These are phyloP conservation scores for Dictyostelium intermedium DNA, from an alignment of 78 protist species.

Conservation along the genomic window DNA sequence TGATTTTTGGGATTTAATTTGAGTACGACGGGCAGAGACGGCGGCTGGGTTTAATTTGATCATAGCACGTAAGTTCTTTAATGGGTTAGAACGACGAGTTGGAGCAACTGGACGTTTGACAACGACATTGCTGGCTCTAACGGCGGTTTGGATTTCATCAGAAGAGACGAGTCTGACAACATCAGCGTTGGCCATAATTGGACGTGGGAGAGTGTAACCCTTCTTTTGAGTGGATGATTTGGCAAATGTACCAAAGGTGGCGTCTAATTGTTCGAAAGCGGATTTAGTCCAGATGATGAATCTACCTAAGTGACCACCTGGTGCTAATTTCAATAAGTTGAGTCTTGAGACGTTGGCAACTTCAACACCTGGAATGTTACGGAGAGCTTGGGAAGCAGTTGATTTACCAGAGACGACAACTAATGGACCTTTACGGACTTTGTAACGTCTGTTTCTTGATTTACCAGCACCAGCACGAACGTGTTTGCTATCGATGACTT, in stretches of 20 bases:
- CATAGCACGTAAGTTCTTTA: conserved; percentile 85
- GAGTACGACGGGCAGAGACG: not conserved
- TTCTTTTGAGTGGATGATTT: conserved; percentile 80
- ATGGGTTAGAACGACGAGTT: conserved; percentile 91
- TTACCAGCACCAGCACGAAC: conserved; percentile 99
- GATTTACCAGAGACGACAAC: conserved; percentile 93
- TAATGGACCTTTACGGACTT: conserved; percentile 97
- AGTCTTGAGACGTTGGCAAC: conserved; percentile 91
- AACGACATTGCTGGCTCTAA: conserved; percentile 67
- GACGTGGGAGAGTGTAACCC: conserved; percentile 93
- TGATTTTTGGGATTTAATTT: conserved; percentile 7
- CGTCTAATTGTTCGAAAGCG: conserved; percentile 97
- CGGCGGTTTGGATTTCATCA: conserved; percentile 95
- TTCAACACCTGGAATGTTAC: conserved; percentile 99
- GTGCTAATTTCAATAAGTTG: conserved; percentile 99
- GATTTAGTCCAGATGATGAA: conserved; percentile 99
- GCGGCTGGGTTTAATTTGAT: conserved; percentile 95
- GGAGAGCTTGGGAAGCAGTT: conserved; percentile 89
- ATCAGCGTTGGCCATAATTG: conserved; percentile 96
- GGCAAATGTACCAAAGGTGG: conserved; percentile 89
- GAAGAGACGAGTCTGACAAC: conserved; percentile 96
- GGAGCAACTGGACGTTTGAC: conserved; percentile 26
- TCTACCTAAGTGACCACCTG: conserved; percentile 99
- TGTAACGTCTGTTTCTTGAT: conserved; percentile 98
- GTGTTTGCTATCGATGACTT: conserved; percentile 75